Evolutionary conservation across 108 stramenopile species (phyloP).

Genomic region (Chaetoceros tenuissimus): DNA sequence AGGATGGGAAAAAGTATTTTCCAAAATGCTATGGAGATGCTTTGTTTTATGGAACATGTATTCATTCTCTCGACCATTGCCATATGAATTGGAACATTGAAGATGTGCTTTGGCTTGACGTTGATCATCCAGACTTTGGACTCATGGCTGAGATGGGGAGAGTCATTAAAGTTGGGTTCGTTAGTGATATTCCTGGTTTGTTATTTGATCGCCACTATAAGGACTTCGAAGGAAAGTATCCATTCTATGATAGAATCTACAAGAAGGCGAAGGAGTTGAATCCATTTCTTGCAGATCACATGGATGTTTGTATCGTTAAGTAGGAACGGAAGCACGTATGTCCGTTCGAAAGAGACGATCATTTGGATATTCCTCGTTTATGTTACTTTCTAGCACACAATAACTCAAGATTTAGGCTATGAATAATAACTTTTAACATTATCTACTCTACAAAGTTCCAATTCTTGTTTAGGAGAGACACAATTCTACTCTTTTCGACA

Average conservation of each 20-base stretch:
- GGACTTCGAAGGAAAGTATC: too few species aligned
- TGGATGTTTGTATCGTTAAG: slow-evolving; percentile 34
- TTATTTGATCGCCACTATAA: too few species aligned
- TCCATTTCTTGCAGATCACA: slow-evolving; percentile 16
- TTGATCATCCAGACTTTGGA: slow-evolving; percentile 17
- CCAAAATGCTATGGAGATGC: slow-evolving; percentile 36
- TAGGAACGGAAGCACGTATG: too few species aligned
- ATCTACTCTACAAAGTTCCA: too few species aligned
- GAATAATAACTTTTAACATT: too few species aligned
- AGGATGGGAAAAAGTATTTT: slow-evolving; percentile 18
- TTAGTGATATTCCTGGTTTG: slow-evolving; percentile 20
- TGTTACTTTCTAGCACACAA: too few species aligned
- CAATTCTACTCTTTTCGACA: too few species aligned
- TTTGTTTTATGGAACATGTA: slow-evolving; percentile 21
- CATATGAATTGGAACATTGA: slow-evolving; percentile 29
- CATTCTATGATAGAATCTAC: slow-evolving; percentile 24
- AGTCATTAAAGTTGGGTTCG: slow-evolving; percentile 23
- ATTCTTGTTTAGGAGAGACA: too few species aligned
- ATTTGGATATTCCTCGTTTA: too few species aligned
- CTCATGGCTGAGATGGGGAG: slow-evolving; percentile 32
- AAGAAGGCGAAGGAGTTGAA: slow-evolving; percentile 22
- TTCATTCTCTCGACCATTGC: slow-evolving; percentile 28
- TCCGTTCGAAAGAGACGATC: too few species aligned
- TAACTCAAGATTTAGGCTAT: too few species aligned
- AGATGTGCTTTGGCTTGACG: slow-evolving; percentile 27